Percentiles rank a stretch among this genome's conserved stretches.
Conservation (phyloP, 1,284 basidiomycete genomes). For the Cryptococcus depauperatus region DNA sequence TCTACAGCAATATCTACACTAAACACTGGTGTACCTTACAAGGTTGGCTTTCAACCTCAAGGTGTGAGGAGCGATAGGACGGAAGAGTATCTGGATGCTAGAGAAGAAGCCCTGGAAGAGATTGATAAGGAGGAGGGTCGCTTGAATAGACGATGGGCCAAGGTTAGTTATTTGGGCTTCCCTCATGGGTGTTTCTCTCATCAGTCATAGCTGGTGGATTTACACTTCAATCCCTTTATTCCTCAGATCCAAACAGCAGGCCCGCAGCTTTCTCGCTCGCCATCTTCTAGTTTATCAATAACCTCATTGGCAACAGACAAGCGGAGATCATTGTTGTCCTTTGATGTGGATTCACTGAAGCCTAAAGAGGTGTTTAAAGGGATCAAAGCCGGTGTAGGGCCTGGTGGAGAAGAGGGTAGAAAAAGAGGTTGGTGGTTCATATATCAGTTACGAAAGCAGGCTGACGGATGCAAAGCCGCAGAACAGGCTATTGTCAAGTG, state of each 20-base stretch:
- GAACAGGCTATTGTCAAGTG: slow-evolving; percentile 93
- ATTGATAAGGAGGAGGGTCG: slow-evolving; percentile 68
- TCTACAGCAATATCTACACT: slow-evolving; percentile 9
- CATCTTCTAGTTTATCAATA: slow-evolving; percentile 28
- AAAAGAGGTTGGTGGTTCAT: slow-evolving; percentile 27
- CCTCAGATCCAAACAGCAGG: slow-evolving; percentile 9
- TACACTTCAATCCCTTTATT: slow-evolving; percentile 61
- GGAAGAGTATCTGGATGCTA: slow-evolving; percentile 62
- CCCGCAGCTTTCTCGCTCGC: slow-evolving; percentile 19
- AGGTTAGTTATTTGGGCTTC: slow-evolving; percentile 44
- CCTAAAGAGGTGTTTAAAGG: slow-evolving; percentile 43
- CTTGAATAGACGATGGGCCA: slow-evolving; percentile 71
- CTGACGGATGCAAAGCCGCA: slow-evolving; percentile 50
- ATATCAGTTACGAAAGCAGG: neutral
- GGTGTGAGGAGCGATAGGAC: slow-evolving; percentile 64
- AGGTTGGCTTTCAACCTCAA: slow-evolving; percentile 72
- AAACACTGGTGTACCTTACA: slow-evolving; percentile 52
- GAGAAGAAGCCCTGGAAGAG: slow-evolving; percentile 54
- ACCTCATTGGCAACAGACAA: slow-evolving; percentile 16
- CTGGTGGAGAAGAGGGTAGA: slow-evolving; percentile 47
- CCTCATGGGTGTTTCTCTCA: neutral
- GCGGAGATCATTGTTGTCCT: slow-evolving; percentile 21
- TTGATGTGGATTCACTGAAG: slow-evolving; percentile 38
- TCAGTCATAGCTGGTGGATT: slow-evolving; percentile 53
- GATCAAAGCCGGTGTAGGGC: slow-evolving; percentile 55